phyloP scores from a whole-genome alignment of 2,329 filamentous ascomycete genomes.

The Cadophora sp. region DNA sequence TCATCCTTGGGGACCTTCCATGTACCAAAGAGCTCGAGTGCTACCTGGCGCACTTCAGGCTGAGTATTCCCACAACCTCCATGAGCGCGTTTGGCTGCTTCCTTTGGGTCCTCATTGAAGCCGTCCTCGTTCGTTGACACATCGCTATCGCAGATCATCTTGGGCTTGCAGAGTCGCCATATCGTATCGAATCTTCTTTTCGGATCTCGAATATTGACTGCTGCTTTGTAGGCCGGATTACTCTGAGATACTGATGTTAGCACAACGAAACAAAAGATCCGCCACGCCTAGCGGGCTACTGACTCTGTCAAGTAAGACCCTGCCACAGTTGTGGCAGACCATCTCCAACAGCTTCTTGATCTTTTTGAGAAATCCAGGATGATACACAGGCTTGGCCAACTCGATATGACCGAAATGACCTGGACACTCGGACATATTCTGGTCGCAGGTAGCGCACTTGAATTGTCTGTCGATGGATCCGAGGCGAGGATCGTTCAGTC shows the following conservation, averaged over 20 bases:
- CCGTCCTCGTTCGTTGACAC: constrained; percentile 71
- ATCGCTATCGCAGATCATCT: constrained; percentile 83
- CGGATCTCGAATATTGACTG: constrained; percentile 84
- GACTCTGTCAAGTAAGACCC: constrained; percentile 97
- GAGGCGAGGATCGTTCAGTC: constrained; percentile 93
- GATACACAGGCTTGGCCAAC: constrained; percentile 93
- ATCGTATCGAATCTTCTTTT: constrained; percentile 94
- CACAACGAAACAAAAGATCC: constrained; percentile 58
- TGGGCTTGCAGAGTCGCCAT: constrained; percentile 90
- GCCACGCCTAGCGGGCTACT: constrained; percentile 72
- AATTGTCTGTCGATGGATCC: constrained; percentile 96
- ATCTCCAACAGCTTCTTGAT: constrained; percentile 99
- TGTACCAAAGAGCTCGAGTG: constrained; percentile 79
- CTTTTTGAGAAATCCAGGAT: constrained; percentile 95
- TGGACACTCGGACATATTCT: constrained; percentile 94
- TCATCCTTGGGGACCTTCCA: constrained; percentile 78
- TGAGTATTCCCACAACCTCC: constrained; percentile 94
- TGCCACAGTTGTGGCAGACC: constrained; percentile 98
- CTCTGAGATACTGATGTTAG: constrained; percentile 72
- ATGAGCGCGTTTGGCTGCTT: constrained; percentile 64
- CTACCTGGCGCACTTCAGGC: constrained; percentile 86
- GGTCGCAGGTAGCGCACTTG: constrained; percentile 95
- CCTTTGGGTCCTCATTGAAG: constrained; percentile 63
- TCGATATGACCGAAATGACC: constrained; percentile 99
- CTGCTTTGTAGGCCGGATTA: constrained; percentile 82